Base-by-base conservation (phyloP, 139 green algal species). In the Chlorella vulgaris region DNA sequence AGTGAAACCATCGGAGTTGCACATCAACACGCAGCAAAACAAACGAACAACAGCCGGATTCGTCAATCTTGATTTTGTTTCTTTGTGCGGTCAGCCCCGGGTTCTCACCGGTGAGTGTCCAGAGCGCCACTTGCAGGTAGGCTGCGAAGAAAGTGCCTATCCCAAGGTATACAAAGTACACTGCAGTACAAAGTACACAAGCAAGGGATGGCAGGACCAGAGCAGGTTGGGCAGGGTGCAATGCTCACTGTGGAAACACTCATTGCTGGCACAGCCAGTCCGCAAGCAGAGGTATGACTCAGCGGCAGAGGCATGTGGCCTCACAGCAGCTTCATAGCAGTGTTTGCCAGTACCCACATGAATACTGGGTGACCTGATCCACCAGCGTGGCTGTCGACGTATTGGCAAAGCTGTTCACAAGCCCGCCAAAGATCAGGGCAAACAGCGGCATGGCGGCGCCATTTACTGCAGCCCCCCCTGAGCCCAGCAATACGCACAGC, bases 141-240 rank as follows among this genome's bases (percentile, higher is more conserved):
- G 77, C 76, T 0, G 58, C 87, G 26, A 83, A 53, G 2, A 88
- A 69, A 28, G 75, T 47, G 22, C 62, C 92, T 29, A 93, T 84
- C 26, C 81, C 89, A 18, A 96, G 61, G 58, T 93, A 96, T 24
- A 93, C 24, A 60, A 96, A 96, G 55, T 93, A 89, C 10, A 93
- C 76, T 2, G 84, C 80, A 1, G 90, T 73, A 18, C 76, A 62
- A 18, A 68, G 78, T 8, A 90, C 78, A 3, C 65, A 22, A 0
- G 35, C 5, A 62, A 86, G 77, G 29, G 83, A 85, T 7, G 73
- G 26, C 2, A 1, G 1, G 18, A 2, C 51, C 13, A 40, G n/a
- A n/a, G n/a, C n/a, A n/a, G n/a, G n/a, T n/a, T n/a, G n/a, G n/a
- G n/a, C n/a, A n/a, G n/a, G n/a, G n/a, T n/a, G n/a, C n/a, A n/a